Conservation (phyloP, 768 basidiomycete genomes). For the Russula sp. region DNA sequence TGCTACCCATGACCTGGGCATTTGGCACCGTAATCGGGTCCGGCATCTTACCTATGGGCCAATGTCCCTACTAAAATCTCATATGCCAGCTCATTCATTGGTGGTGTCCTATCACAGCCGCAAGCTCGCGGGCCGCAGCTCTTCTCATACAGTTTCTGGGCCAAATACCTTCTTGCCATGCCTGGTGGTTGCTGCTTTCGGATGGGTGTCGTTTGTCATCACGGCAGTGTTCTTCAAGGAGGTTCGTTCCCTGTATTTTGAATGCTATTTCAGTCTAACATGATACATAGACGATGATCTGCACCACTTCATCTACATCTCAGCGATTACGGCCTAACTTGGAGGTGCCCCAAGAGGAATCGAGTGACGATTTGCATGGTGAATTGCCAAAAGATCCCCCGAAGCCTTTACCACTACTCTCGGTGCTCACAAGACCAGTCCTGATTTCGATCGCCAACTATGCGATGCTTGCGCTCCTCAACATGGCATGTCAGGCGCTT, state of each 20-base stretch:
- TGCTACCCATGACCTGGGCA: constrained; percentile 29
- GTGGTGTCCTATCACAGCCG: constrained; percentile 24
- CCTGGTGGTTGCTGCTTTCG: neutral
- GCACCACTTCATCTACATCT: neutral
- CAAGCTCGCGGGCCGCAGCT: constrained; percentile 20
- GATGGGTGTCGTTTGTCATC: neutral
- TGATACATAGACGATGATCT: no score
- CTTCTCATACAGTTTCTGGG: constrained; percentile 23
- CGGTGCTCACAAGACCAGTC: constrained; percentile 31
- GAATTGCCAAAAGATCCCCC: no score
- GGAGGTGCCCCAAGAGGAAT: neutral
- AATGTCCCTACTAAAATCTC: neutral
- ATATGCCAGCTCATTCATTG: constrained; percentile 18
- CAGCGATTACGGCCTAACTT: neutral
- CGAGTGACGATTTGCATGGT: no score
- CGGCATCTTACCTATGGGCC: neutral
- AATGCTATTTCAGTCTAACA: no score
- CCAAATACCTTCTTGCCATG: constrained; percentile 24
- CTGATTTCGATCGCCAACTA: constrained; percentile 40
- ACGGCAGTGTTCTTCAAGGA: no score
- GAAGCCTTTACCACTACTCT: constrained; percentile 29
- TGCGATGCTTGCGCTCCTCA: constrained; percentile 35
- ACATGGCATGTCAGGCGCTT: constrained; percentile 34
- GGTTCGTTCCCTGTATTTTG: no score
- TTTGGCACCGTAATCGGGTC: constrained; percentile 13